Conservation (phyloP, 495 filamentous ascomycete species). For the Aspergillus carlsbadensis region DNA sequence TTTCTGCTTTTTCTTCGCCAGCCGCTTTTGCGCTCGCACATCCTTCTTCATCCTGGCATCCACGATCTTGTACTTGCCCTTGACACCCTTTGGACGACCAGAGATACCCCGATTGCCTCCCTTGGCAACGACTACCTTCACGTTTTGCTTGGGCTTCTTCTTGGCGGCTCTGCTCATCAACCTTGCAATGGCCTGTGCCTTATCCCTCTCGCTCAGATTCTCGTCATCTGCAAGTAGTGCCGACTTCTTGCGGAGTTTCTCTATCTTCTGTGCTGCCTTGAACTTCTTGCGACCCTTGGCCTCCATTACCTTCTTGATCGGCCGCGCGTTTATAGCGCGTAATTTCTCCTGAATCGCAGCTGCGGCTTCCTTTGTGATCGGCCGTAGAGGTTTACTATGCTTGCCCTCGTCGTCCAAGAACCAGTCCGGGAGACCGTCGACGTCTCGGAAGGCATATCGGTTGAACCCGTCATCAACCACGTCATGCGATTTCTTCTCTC, state of each 20-base stretch:
- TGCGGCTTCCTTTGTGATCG: slow-evolving; percentile 85
- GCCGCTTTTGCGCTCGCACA: slow-evolving; percentile 83
- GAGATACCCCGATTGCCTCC: slow-evolving; percentile 81
- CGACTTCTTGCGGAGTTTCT: slow-evolving; percentile 94
- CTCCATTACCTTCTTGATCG: slow-evolving; percentile 99
- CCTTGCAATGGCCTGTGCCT: slow-evolving; percentile 78
- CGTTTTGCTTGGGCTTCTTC: slow-evolving; percentile 80
- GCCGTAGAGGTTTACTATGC: slow-evolving; percentile 81
- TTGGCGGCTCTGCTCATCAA: slow-evolving; percentile 77
- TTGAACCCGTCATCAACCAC: slow-evolving; percentile 90
- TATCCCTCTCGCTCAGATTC: slow-evolving; percentile 90
- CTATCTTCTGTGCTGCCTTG: slow-evolving; percentile 83
- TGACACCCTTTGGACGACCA: slow-evolving; percentile 80
- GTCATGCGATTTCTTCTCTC: slow-evolving; percentile 73
- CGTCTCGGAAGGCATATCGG: slow-evolving; percentile 85
- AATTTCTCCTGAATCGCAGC: slow-evolving; percentile 93
- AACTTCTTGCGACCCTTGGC: slow-evolving; percentile 96
- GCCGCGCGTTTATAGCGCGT: slow-evolving; percentile 89
- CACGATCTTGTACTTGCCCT: slow-evolving; percentile 99
- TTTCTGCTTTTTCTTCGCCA: slow-evolving; percentile 61
- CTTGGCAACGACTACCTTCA: slow-evolving; percentile 86
- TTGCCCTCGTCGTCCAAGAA: slow-evolving; percentile 89
- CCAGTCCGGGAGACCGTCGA: slow-evolving; percentile 94
- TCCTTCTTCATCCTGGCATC: slow-evolving; percentile 98
- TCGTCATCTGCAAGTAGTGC: slow-evolving; percentile 84